Evolutionary conservation across 2,329 filamentous ascomycete genomes (phyloP), one percentile per base, ranked within the genome.

Genomic region (Metarhizium anisopliae): DNA sequence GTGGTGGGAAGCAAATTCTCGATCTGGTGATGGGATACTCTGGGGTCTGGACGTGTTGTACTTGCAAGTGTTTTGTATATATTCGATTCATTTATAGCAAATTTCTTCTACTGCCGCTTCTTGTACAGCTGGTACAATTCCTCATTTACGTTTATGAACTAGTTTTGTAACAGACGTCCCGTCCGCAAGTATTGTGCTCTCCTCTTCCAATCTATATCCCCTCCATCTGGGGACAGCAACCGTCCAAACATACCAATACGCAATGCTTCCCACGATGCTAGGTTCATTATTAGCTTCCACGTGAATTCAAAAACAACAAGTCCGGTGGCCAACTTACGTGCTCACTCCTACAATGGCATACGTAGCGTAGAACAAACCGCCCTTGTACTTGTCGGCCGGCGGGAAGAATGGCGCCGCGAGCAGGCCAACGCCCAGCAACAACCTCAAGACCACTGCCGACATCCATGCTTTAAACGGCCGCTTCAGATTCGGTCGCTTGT

Each of bases 201-300:
- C 76, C 61, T 89, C 85, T 62, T 87, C 83, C 2, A 90, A 68
- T 14, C 66, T 76, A 64, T 87, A 88, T 0, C 78, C 77, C 52
- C 79, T 74, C 69, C 78, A 78, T 47, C 68, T 72, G 1, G 87
- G 87, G 29, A 89, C 65, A 1, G 81, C 59, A 3, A 82, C 73
- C 0, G 84, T 84, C 80, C 83, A 87, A 1, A 87, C 58, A 59
- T 81, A 84, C 87, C 87, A 90, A 64, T 90, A 90, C 0, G 81
- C 1, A 0, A 85, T 64, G 0, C 80, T 84, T 51, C 82, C 79
- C 0, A 77, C 38, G 38, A 88, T 70, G 55, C 82, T 87, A 53
- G 6, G 6, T 2, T 6, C 55, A 10, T 5, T 3, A 29, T 49
- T 38, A 40, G 47, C n/a, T 35, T 35, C 6, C 25, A 25, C 25